Evolutionary conservation across 2,329 filamentous ascomycete species (phyloP).

Genomic region (Fusarium keratoplasticum): DNA sequence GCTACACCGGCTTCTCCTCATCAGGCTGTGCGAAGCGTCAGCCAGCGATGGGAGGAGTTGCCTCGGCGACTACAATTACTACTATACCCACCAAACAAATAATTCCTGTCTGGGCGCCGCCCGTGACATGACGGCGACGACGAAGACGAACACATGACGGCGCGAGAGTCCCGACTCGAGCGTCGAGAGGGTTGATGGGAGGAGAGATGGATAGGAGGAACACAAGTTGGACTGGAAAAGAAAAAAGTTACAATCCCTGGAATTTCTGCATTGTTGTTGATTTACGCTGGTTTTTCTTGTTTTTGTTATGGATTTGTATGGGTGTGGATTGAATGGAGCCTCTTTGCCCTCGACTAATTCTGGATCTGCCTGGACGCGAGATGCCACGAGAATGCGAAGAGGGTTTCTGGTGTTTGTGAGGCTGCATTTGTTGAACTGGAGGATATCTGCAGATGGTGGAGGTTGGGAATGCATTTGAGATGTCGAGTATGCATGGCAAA

Average conservation of each 20-base stretch:
- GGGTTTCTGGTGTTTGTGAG: constrained; percentile 23
- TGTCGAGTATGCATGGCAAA: background rate
- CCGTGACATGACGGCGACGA: constrained; percentile 47
- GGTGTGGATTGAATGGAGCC: constrained; percentile 12
- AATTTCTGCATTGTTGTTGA: constrained; percentile 38
- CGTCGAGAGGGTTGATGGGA: constrained; percentile 26
- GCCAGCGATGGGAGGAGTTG: constrained; percentile 48
- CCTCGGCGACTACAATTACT: constrained; percentile 53
- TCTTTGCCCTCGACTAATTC: constrained; percentile 39
- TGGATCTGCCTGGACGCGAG: constrained; percentile 42
- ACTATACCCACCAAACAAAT: constrained; percentile 53
- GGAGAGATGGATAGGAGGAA: constrained; percentile 27
- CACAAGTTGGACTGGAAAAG: constrained; percentile 39
- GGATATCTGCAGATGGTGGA: constrained; percentile 11
- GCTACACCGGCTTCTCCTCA: constrained; percentile 51
- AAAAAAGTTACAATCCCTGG: constrained; percentile 43
- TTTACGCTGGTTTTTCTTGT: constrained; percentile 23
- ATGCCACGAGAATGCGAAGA: constrained; percentile 25
- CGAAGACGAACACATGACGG: constrained; percentile 41
- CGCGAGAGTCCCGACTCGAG: constrained; percentile 33
- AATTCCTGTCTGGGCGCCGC: constrained; percentile 52
- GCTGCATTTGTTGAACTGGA: constrained; percentile 27
- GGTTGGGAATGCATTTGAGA: constrained; percentile 2
- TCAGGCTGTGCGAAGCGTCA: constrained; percentile 46
- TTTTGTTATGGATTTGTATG: constrained; percentile 22